phyloP scores from a whole-genome alignment of 1,139 yeast species.

The Saccharomyces pastorianus region DNA sequence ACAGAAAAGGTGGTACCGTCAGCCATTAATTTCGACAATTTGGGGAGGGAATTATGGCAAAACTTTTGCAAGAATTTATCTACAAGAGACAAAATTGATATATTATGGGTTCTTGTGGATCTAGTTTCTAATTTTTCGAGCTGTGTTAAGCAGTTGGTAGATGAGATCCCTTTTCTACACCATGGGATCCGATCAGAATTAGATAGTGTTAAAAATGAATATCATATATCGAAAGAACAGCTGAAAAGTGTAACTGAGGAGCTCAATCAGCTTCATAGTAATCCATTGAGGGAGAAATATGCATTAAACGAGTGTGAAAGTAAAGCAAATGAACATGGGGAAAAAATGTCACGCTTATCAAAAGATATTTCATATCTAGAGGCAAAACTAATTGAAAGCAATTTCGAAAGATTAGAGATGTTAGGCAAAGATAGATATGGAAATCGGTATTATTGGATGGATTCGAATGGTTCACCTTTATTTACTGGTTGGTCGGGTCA shows the following conservation, averaged over 20 bases:
- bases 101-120: background rate
- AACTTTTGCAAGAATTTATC: background rate
- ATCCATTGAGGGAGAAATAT: background rate
- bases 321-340: constrained; percentile 11
- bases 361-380: constrained; percentile 46
- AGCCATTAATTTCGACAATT: background rate
- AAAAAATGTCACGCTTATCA: constrained; percentile 38
- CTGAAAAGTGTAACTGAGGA: background rate
- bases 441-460: constrained; percentile 95
- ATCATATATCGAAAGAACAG: background rate
- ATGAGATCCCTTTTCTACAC: background rate
- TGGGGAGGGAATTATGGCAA: background rate
- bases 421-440: constrained; percentile 78
- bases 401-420: constrained; percentile 67
- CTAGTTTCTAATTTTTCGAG: background rate
- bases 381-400: constrained; percentile 52
- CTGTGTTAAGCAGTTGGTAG: background rate
- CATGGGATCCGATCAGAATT: background rate
- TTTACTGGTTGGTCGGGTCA: no score
- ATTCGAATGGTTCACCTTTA: constrained; percentile 65
- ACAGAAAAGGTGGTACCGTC: background rate
- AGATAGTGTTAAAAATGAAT: background rate
- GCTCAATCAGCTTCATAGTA: background rate
- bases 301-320: constrained; percentile 4
- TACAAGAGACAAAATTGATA: background rate